Evolutionary conservation across 2,329 filamentous ascomycete genomes (phyloP), one percentile per base, ranked within the genome.

Genomic region (Aspergillus ochraceus): DNA sequence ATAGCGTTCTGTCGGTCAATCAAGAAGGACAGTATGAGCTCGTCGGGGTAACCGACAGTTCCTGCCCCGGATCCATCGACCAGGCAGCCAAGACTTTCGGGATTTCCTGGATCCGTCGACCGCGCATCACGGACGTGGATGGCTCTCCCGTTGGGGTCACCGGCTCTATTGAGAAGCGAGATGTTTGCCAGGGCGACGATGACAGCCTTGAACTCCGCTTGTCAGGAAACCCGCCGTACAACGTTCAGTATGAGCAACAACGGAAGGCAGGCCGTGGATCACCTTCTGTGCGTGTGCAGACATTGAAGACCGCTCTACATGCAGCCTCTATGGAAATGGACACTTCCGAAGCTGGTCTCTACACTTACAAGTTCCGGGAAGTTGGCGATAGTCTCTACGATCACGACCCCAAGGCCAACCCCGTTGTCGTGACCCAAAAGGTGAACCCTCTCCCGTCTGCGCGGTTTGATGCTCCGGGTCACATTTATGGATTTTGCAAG

Each of bases 401-500:
- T 68, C 86, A 88, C 70, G 87, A 91, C 68, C 82, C 84, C 61
- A 85, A 85, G 65, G 88, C 89, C 69, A 80, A 82, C 20, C 86
- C 89, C 5, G 74, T 97, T 36, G 81, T 85, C 12, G 81, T 99
- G 32, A 86, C 90, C 66, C 95, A 99, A 75, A 89, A 84, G 24
- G 92, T 99, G 53, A 90, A 97, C 70, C 84, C 91, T 14, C 90
- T 90, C 60, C 95, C 95, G 1, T 86, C 88, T 2, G 95, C 93
- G 4, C 83, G 84, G 5, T 99, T 99, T 71, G 83, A 85, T 60
- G 91, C 91, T 66, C 91, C 93, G 3, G 93, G 93, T 17, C 95
- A 95, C 75, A 93, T 91, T 0, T 97, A 97, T 81, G 96, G 95
- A 73, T 97, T 94, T 77, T 99, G 95, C 78, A 89, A 92, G 74